Conservation (phyloP, 2,329 filamentous ascomycete species). For the Ustilaginoidea virens region DNA sequence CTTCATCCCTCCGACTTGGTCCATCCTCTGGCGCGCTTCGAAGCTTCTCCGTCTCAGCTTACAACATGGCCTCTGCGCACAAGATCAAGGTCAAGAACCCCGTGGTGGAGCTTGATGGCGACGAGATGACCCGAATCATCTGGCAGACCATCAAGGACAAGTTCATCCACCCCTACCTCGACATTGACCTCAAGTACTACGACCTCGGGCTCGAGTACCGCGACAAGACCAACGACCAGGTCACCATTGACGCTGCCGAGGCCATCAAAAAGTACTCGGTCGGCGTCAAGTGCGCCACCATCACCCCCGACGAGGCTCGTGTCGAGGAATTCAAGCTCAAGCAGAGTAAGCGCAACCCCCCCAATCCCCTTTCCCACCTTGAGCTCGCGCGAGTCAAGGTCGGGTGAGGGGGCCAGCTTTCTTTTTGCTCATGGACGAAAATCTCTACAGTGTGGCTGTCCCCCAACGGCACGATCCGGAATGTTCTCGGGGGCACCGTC, state of each 20-base stretch:
- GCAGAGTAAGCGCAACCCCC: slow-evolving; percentile 53
- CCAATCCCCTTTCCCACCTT: slow-evolving; percentile 2
- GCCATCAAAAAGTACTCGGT: slow-evolving; percentile 99
- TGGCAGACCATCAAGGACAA: slow-evolving; percentile 99
- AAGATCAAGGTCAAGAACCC: slow-evolving; percentile 99
- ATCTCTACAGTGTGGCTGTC: slow-evolving; percentile 78
- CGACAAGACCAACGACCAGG: slow-evolving; percentile 90
- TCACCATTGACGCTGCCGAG: slow-evolving; percentile 87
- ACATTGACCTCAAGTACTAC: slow-evolving; percentile 97
- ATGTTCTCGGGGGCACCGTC: slow-evolving; percentile 75
- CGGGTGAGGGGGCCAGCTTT: neutral
- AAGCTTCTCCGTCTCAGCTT: slow-evolving; percentile 49
- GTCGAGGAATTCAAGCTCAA: slow-evolving; percentile 98
- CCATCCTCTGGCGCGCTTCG: slow-evolving; percentile 28
- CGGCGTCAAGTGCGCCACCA: slow-evolving; percentile 97
- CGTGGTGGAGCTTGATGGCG: slow-evolving; percentile 90
- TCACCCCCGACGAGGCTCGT: slow-evolving; percentile 91
- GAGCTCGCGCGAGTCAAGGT: too few species aligned
- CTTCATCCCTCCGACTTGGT: slow-evolving; percentile 22
- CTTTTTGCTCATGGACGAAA: too few species aligned
- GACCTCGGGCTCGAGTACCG: slow-evolving; percentile 87
- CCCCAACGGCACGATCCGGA: slow-evolving; percentile 80
- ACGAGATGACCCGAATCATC: slow-evolving; percentile 96
- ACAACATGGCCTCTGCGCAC: slow-evolving; percentile 41
- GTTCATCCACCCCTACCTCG: slow-evolving; percentile 91